These are phyloP conservation scores for Pseudozyma sp. DNA, from an alignment of 1,284 basidiomycete species.

Conservation along the genomic window DNA sequence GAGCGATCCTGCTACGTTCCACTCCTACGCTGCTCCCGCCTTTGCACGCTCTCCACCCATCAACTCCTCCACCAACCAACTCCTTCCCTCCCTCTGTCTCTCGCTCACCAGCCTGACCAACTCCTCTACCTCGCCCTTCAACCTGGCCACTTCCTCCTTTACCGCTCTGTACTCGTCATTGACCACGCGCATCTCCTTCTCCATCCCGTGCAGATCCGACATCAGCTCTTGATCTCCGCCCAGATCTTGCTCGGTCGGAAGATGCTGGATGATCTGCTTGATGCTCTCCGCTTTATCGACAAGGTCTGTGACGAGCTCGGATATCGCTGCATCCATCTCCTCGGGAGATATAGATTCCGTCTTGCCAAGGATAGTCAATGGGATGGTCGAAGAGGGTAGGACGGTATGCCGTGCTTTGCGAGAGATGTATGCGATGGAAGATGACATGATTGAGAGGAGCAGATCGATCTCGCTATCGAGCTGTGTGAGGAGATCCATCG, in stretches of 20 bases:
- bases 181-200: constrained; percentile 17
- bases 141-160: constrained; percentile 19
- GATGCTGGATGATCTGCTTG: constrained; percentile 34
- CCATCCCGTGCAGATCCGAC: constrained; percentile 9
- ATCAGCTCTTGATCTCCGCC: constrained; percentile 21
- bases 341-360: constrained; percentile 40
- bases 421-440: constrained; percentile 53
- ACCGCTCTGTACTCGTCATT: constrained; percentile 43
- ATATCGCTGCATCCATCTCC: constrained; percentile 35
- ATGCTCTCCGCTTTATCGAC: constrained; percentile 47
- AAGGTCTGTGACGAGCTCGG: constrained; percentile 52
- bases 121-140: constrained; percentile 23
- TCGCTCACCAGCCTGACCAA: constrained; percentile 12
- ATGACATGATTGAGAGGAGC: constrained; percentile 60
- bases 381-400: constrained; percentile 38
- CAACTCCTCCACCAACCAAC: constrained; percentile 22
- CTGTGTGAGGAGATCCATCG: constrained; percentile 53
- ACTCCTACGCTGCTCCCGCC: not conserved
- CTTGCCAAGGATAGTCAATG: constrained; percentile 50
- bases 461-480: constrained; percentile 52
- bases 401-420: constrained; percentile 50
- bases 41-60: not conserved
- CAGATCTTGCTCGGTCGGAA: constrained; percentile 18
- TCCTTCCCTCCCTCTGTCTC: constrained; percentile 5
- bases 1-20: not conserved